A percentile compares a stretch with the other conserved stretches of the same genome.
Conservation (phyloP, 2,329 filamentous ascomycete species). For the Curvularia verruculosa region DNA sequence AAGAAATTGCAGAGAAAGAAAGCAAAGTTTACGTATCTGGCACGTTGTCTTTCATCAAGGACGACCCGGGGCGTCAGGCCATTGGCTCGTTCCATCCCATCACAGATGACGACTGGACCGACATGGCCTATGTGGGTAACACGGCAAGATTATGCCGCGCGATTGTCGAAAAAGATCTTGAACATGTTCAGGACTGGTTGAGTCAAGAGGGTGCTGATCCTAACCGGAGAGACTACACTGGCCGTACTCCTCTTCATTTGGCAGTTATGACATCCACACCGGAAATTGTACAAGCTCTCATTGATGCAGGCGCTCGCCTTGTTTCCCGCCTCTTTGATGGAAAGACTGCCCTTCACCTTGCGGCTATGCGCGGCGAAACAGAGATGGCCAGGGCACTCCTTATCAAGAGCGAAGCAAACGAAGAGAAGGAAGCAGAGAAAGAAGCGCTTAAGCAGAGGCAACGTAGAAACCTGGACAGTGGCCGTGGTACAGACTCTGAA, state of each 20-base stretch:
- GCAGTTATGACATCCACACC: slow-evolving; percentile 72
- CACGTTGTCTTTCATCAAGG: slow-evolving; percentile 73
- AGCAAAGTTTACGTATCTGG: slow-evolving; percentile 78
- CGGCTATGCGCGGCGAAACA: slow-evolving; percentile 70
- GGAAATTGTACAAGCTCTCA: slow-evolving; percentile 72
- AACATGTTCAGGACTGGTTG: slow-evolving; percentile 73
- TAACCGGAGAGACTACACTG: slow-evolving; percentile 66
- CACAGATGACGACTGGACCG: slow-evolving; percentile 83
- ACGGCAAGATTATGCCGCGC: slow-evolving; percentile 78
- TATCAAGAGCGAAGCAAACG: slow-evolving; percentile 74
- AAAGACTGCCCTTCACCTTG: slow-evolving; percentile 80
- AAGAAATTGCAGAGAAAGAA: slow-evolving; percentile 73
- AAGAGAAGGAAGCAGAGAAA: slow-evolving; percentile 68
- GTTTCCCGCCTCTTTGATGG: slow-evolving; percentile 79
- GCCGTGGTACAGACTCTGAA: background rate
- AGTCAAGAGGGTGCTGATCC: slow-evolving; percentile 71
- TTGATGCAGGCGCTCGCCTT: slow-evolving; percentile 74
- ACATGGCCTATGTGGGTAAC: slow-evolving; percentile 87
- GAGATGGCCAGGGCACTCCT: slow-evolving; percentile 76
- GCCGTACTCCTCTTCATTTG: slow-evolving; percentile 78
- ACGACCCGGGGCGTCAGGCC: slow-evolving; percentile 79
- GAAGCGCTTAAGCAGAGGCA: slow-evolving; percentile 48
- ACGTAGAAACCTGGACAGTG: background rate
- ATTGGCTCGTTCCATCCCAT: slow-evolving; percentile 79
- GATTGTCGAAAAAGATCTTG: slow-evolving; percentile 75